Evolutionary conservation across 805 yeast species (phyloP).

Genomic region (Debaryomyces prosopidis): DNA sequence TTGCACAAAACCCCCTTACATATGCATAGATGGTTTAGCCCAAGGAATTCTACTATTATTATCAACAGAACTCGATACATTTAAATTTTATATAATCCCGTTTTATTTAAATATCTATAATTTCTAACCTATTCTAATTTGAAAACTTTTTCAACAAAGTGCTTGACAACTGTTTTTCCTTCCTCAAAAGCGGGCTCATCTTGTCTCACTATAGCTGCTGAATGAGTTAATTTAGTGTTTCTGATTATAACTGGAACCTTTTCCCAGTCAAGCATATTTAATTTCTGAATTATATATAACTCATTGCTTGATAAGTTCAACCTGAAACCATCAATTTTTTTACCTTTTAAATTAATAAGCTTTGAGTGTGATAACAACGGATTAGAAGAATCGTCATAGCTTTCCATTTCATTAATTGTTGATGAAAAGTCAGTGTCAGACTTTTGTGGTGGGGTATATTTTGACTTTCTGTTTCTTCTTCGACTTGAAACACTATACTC

Average conservation of each 20-base stretch:
- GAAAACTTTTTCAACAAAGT: constrained; percentile 52
- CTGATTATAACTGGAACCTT: constrained; percentile 72
- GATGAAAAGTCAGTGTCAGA: background rate
- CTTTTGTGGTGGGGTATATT: constrained; percentile 2
- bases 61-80: too few species aligned
- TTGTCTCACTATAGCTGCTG: constrained; percentile 74
- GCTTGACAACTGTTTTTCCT: constrained; percentile 67
- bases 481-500: constrained; percentile 9
- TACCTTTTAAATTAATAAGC: constrained; percentile 15
- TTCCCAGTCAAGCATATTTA: constrained; percentile 65
- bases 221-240: constrained; percentile 68
- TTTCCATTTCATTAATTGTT: constrained; percentile 8
- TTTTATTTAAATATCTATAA: background rate
- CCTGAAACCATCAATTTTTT: constrained; percentile 23
- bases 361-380: constrained; percentile 3
- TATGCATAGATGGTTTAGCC: too few species aligned
- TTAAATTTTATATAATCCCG: too few species aligned
- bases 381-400: constrained; percentile 5
- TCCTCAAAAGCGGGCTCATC: constrained; percentile 56
- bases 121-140: constrained; percentile 1
- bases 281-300: constrained; percentile 49
- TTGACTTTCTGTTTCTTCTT: constrained; percentile 12
- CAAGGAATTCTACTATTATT: too few species aligned
- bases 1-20: too few species aligned
- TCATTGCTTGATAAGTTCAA: constrained; percentile 46